phyloP scores from a whole-genome alignment of 768 basidiomycete genomes.

The Calvatia gigantea region DNA sequence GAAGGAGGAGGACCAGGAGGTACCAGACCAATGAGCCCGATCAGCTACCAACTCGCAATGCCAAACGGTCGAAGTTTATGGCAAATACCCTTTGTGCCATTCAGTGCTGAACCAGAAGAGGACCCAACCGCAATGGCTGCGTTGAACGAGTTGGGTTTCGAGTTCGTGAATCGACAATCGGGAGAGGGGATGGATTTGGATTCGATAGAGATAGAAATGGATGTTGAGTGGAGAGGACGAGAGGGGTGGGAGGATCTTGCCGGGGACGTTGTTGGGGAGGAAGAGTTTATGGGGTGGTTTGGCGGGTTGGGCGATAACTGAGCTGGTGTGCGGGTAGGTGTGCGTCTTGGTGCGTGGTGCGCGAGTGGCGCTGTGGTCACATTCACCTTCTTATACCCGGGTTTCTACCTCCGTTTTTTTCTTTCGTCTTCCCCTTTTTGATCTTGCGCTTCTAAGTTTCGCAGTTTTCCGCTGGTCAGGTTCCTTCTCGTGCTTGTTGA shows the following conservation, averaged over 20 bases:
- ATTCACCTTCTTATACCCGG: not conserved
- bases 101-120: not conserved
- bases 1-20: not conserved
- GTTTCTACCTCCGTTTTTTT: not conserved
- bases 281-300: conserved; percentile 9
- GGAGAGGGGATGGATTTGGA: not conserved
- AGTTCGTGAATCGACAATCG: conserved; percentile 1
- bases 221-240: conserved; percentile 3
- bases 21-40: not conserved
- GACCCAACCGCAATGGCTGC: not conserved
- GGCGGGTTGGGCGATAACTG: not conserved
- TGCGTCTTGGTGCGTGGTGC: not conserved
- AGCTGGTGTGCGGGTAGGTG: not conserved
- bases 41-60: conserved; percentile 8
- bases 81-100: conserved; percentile 6
- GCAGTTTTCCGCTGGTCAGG: not conserved
- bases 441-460: not conserved
- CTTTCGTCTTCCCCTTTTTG: not conserved
- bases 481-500: not conserved
- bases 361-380: not conserved
- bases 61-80: conserved; percentile 5
- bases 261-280: conserved; percentile 3
- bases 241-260: conserved; percentile 10
- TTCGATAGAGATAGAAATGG: not conserved
- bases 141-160: conserved; percentile 7